Conservation (phyloP, 345 rosid genomes). For the Nephelium lappaceum region DNA sequence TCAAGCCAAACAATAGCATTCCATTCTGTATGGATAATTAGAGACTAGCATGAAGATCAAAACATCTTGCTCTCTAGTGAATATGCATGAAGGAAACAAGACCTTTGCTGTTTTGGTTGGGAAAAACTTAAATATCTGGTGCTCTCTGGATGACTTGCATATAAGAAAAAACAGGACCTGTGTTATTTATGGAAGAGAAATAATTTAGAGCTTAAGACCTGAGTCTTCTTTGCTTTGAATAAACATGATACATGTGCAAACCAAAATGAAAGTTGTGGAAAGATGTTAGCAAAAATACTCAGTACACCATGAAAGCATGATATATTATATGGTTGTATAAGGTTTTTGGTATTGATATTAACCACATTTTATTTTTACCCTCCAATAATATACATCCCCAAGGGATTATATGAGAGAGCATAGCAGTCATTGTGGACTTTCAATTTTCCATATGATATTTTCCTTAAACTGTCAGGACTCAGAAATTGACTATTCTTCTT, state of each 20-base stretch:
- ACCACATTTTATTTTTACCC: not conserved
- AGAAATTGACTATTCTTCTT: too few species aligned
- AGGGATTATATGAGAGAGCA: not conserved
- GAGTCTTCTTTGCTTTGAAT: not conserved
- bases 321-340: not conserved
- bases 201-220: not conserved
- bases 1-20: slow-evolving; percentile 8
- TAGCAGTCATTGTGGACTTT: not conserved
- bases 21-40: not conserved
- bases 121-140: not conserved
- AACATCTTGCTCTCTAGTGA: not conserved
- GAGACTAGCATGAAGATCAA: not conserved
- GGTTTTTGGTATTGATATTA: not conserved
- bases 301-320: not conserved
- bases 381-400: not conserved
- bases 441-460: not conserved
- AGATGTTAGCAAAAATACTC: not conserved
- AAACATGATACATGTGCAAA: not conserved
- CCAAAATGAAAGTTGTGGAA: not conserved
- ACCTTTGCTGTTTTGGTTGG: not conserved
- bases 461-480: not conserved
- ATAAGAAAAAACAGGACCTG: not conserved
- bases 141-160: not conserved
- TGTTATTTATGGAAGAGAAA: not conserved
- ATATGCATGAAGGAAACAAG: not conserved